Conservation (phyloP, 2,329 filamentous ascomycete genomes). For the Ceratocystis cacaofunesta region DNA sequence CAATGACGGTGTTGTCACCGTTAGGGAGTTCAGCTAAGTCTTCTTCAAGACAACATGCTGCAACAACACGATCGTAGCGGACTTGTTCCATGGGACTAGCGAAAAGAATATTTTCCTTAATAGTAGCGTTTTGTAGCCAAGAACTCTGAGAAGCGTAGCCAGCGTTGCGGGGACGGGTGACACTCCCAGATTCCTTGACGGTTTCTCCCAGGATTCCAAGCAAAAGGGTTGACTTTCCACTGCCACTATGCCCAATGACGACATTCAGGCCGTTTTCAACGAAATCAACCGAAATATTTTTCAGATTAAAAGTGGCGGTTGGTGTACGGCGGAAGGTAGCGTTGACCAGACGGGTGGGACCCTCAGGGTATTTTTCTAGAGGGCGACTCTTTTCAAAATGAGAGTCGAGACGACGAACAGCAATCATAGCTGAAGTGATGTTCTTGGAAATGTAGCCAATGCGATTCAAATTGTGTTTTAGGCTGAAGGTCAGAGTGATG, state of each 20-base stretch:
- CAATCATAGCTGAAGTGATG: constrained; percentile 31
- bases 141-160: constrained; percentile 43
- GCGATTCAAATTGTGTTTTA: constrained; percentile 33
- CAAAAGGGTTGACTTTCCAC: constrained; percentile 42
- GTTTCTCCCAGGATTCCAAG: constrained; percentile 41
- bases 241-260: constrained; percentile 38
- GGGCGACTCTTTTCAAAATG: constrained; percentile 39
- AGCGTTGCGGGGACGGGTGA: constrained; percentile 36
- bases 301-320: constrained; percentile 35
- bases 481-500: constrained; percentile 36
- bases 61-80: constrained; percentile 40
- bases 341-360: constrained; percentile 32
- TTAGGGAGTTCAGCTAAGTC: constrained; percentile 37
- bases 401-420: constrained; percentile 37
- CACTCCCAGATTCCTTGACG: constrained; percentile 32
- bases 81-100: constrained; percentile 34
- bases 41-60: constrained; percentile 38
- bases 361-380: constrained; percentile 33
- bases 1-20: constrained; percentile 37
- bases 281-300: constrained; percentile 36
- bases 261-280: constrained; percentile 40
- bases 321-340: constrained; percentile 37
- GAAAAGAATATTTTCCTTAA: constrained; percentile 41
- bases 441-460: constrained; percentile 23
- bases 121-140: constrained; percentile 43